Evolutionary conservation across 441 rosid species (phyloP), one percentile per base, ranked within the genome.

Genomic region (Pelargonium exstipulatum): DNA sequence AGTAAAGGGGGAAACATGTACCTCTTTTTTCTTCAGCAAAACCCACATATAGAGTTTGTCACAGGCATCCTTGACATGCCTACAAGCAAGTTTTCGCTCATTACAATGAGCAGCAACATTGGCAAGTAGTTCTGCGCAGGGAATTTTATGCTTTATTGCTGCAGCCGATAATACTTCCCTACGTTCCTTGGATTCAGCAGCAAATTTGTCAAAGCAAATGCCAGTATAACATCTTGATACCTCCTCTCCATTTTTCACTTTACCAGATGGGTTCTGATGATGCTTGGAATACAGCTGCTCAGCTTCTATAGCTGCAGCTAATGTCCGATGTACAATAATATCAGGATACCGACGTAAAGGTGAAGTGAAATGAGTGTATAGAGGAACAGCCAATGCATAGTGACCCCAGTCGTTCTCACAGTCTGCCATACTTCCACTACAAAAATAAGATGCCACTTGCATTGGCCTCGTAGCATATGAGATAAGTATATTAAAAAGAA

Each of bases 341-440:
- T 94, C 99, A 4, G 97, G 87, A 80, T 94, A 91, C 40, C 97
- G 85, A 62, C 99, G 89, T 68, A 94, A 74, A 4, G 99, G 99
- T 53, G 99, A 85, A 72, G 99, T 91, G 71, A 91, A 94, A 83
- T 94, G 99, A 22, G 99, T 94, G 72, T 90, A 91, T 40, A 88
- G 75, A 77, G 96, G 96, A 77, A 84, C 85, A 75, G 95, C 94
- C 48, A 91, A 78, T 13, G 87, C 96, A 78, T 94, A 94, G 82
- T 94, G 97, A 71, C 88, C 85, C 95, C 99, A 87, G 40, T 88
- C 87, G 68, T 77, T 78, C 53, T 73, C 77, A 58, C 77, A 69
- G 61, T 81, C 86, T 76, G 84, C 82, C 76, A 86, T 68, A 55
- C 79, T 79, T 66, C 94, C 96, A 62, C 86, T 84, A 75, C 96